Conservation (phyloP, 106 monocot genomes). For the Apostasia shenzhenica region DNA sequence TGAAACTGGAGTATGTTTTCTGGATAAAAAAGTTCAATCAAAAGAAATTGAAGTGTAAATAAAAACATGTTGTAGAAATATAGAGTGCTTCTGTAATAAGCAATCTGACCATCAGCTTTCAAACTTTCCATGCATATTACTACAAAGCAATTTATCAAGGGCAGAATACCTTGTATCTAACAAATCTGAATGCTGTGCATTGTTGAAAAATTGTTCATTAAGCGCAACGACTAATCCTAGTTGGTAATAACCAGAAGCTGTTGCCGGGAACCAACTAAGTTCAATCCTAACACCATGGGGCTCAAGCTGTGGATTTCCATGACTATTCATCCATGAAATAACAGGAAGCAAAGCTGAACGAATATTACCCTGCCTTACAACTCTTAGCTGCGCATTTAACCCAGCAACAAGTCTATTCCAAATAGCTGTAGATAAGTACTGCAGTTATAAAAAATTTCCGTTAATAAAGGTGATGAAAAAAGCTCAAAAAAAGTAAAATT, state of each 20-base stretch:
- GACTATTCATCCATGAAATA: constrained; percentile 61
- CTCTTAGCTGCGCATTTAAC: constrained; percentile 80
- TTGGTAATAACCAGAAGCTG: constrained; percentile 93
- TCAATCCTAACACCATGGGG: constrained; percentile 59
- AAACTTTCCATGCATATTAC: too few species aligned
- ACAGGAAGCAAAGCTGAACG: constrained; percentile 50
- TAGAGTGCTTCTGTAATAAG: too few species aligned
- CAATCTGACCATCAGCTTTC: too few species aligned
- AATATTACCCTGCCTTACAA: constrained; percentile 51
- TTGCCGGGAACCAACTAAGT: constrained; percentile 88
- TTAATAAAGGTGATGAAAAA: neutral
- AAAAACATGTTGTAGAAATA: too few species aligned
- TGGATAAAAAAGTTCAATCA: constrained; percentile 6
- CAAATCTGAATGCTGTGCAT: constrained; percentile 26
- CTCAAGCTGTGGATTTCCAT: constrained; percentile 74
- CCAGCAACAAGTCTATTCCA: constrained; percentile 85
- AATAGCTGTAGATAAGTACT: constrained; percentile 71
- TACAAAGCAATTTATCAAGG: too few species aligned
- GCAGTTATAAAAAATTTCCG: constrained; percentile 6
- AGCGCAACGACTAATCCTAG: constrained; percentile 58
- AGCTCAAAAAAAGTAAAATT: neutral
- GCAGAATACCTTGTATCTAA: constrained; percentile 45
- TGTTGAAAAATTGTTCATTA: constrained; percentile 33
- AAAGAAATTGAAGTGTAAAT: neutral
- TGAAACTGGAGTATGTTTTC: constrained; percentile 32